Evolutionary conservation across 805 yeast genomes (phyloP).

Genomic region (Candida germanica): DNA sequence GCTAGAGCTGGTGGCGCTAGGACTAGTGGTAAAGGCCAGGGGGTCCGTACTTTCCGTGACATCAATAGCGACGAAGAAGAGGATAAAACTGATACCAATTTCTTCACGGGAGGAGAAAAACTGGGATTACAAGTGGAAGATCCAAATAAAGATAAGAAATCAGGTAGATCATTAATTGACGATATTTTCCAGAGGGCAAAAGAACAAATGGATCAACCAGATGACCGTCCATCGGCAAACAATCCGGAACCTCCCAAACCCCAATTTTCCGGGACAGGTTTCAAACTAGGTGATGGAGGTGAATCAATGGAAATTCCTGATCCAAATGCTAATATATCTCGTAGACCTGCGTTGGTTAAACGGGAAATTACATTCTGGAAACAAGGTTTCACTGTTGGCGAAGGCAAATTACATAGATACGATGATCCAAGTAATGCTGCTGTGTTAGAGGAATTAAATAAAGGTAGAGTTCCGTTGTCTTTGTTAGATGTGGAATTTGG

Average conservation of each 20-base stretch:
- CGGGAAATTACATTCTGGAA: constrained; percentile 93
- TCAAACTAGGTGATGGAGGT: constrained; percentile 48
- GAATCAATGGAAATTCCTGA: constrained; percentile 36
- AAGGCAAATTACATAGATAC: constrained; percentile 79
- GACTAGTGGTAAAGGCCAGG: constrained; percentile 1
- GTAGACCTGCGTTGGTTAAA: constrained; percentile 49
- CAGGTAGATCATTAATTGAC: constrained; percentile 49
- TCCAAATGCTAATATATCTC: constrained; percentile 19
- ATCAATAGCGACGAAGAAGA: constrained; percentile 46
- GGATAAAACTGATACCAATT: constrained; percentile 51
- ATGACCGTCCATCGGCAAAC: constrained; percentile 32
- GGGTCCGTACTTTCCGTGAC: constrained; percentile 36
- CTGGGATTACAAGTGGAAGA: constrained; percentile 79
- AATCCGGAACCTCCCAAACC: constrained; percentile 19
- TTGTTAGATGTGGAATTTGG: constrained; percentile 80
- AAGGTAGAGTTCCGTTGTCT: constrained; percentile 88
- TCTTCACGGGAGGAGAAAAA: constrained; percentile 70
- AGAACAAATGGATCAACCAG: constrained; percentile 40
- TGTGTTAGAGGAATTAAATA: constrained; percentile 74
- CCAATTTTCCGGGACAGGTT: constrained; percentile 50
- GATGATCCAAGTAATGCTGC: constrained; percentile 89
- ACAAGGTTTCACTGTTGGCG: constrained; percentile 94
- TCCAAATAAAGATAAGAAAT: constrained; percentile 45
- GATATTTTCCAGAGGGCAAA: constrained; percentile 66
- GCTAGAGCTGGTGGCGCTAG: constrained; percentile 6